These are phyloP conservation scores for Trichomonas vaginalis DNA, from an alignment of 208 protist genomes.

Conservation along the genomic window DNA sequence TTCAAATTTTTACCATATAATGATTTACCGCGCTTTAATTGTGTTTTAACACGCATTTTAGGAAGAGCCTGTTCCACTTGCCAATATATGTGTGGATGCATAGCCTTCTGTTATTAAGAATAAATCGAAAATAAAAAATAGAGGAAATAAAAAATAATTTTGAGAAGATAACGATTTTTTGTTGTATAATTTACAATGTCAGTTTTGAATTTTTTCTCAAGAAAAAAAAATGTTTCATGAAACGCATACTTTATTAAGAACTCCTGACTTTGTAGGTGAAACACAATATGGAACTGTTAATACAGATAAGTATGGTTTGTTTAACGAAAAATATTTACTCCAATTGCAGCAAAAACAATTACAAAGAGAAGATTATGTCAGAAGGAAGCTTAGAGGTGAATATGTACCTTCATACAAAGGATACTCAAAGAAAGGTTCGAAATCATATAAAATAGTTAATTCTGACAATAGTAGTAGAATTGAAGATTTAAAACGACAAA, in stretches of 20 bases:
- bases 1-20: background rate
- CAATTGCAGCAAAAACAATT: background rate
- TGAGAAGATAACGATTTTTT: too few relatives aligned
- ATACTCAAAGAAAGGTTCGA: background rate
- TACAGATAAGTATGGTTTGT: background rate
- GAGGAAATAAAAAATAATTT: too few relatives aligned
- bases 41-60: background rate
- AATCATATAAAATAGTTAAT: background rate
- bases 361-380: background rate
- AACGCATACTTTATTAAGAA: background rate
- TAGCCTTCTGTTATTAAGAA: too few relatives aligned
- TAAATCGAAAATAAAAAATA: too few relatives aligned
- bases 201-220: too few relatives aligned
- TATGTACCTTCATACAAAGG: background rate
- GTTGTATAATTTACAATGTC: too few relatives aligned
- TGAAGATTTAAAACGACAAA: background rate
- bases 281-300: background rate
- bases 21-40: background rate
- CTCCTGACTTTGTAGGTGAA: background rate
- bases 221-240: too few relatives aligned
- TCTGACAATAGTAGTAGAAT: background rate
- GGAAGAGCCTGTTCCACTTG: background rate
- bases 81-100: background rate
- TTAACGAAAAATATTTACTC: background rate
- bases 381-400: background rate